These are phyloP conservation scores for Diversispora epigaea DNA, from an alignment of 192 early-diverging fungal species.

Conservation along the genomic window DNA sequence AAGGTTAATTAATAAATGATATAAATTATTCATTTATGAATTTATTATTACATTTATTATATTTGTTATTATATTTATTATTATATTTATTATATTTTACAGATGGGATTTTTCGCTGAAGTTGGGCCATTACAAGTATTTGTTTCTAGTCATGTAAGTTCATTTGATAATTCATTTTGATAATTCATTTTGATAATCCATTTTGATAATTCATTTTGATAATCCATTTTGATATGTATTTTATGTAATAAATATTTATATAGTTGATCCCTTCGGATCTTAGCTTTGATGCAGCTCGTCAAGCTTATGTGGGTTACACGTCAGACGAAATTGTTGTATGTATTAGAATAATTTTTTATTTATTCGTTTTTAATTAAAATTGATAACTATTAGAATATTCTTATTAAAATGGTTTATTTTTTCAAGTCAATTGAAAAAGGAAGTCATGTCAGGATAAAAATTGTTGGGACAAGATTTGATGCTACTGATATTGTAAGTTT, in stretches of 20 bases:
- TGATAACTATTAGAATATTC: not conserved
- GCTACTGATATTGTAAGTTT: constrained; percentile 87
- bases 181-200: too few relatives aligned
- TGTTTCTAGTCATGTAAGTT: constrained; percentile 74
- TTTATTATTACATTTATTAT: not conserved
- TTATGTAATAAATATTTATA: not conserved
- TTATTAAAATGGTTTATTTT: not conserved
- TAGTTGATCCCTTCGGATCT: constrained; percentile 86
- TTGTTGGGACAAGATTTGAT: constrained; percentile 86
- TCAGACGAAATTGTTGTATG: not conserved
- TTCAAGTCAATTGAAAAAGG: constrained; percentile 79
- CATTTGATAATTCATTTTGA: too few relatives aligned
- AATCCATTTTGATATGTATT: too few relatives aligned
- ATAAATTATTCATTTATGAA: not conserved
- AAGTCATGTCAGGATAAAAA: constrained; percentile 79
- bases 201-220: too few relatives aligned
- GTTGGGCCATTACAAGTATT: constrained; percentile 93
- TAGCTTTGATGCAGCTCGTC: constrained; percentile 79
- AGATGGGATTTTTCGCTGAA: constrained; percentile 94
- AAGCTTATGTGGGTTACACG: not conserved
- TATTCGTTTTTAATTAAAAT: constrained; percentile 10
- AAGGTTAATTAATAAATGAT: constrained; percentile 53
- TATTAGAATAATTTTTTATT: too few relatives aligned
- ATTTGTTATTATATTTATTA: not conserved
- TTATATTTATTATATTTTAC: not conserved